Evolutionary conservation across 805 yeast species (phyloP), one percentile per base, ranked within the genome.

Genomic region (Wickerhamomyces mucosus): DNA sequence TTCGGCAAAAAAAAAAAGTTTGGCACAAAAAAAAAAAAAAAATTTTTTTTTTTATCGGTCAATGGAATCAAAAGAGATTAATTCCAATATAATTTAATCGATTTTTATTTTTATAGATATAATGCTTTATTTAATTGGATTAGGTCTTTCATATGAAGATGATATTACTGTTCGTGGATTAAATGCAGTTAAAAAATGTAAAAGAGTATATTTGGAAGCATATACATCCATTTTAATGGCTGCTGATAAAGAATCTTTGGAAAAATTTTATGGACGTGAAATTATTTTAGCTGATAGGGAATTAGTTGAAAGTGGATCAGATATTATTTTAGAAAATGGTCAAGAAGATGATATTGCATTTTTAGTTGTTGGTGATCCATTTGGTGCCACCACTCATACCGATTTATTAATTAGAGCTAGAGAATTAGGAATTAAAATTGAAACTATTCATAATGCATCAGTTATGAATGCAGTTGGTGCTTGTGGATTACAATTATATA

Each of bases 381-480:
- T 85, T 51, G 98, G 98, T 21, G 98, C 98, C 20, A 89, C 98
- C 5, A 89, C 98, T 1, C 98, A 89, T 59, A 85, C 96, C 0
- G 98, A 92, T 60, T 67, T 89, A 40, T 84, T 88, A 26, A 70
- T 89, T 38, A 68, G 98, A 50, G 97, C 98, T 27, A 72, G 94
- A 45, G 95, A 82, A 56, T 65, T 77, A 38, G 74, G 74, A 3
- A 84, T 92, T 50, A 62, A 69, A 31, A 83, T 82, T 27, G 94
- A 83, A 51, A 70, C 81, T 24, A 74, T 89, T 38, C 98, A 89
- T 61, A 89, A 89, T 56, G 98, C 98, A 2, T 82, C 95, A 13
- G 92, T 89, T 10, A 86, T 92, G 96, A 89, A 89, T 53, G 98
- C 97, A 0, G 95, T 89, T 17, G 98, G 98, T 14, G 94, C 96